Evolutionary conservation across 768 basidiomycete genomes (phyloP).

Genomic region (Phylloporus sp.): DNA sequence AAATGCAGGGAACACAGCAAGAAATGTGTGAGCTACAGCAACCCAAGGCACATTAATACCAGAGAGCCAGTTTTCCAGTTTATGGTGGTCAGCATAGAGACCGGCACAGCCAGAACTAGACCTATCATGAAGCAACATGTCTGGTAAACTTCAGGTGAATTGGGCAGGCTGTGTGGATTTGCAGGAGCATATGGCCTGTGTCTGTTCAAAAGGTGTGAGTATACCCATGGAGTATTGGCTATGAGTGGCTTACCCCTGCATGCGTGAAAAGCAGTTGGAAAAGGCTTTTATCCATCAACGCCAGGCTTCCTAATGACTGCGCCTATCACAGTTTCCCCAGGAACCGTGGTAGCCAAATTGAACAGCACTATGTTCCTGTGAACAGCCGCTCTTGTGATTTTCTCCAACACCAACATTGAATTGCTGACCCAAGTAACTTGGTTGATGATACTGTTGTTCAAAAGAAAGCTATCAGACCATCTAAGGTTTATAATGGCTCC

Average conservation of each 20-base stretch:
- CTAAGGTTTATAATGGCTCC: conserved; percentile 53
- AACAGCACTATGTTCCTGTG: conserved; percentile 80
- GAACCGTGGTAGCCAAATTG: conserved; percentile 39
- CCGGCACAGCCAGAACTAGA: conserved; percentile 15
- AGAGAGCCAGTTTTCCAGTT: conserved; percentile 12
- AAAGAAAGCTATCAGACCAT: conserved; percentile 60
- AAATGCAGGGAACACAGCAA: conserved; percentile 69
- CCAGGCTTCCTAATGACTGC: conserved; percentile 74
- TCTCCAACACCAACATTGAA: conserved; percentile 72
- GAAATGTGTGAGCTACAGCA: conserved; percentile 59
- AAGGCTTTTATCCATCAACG: conserved; percentile 75
- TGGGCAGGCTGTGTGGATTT: too few relatives aligned
- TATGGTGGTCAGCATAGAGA: neutral
- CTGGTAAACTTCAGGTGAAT: too few relatives aligned
- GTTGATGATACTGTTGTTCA: conserved; percentile 64
- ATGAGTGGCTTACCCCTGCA: too few relatives aligned
- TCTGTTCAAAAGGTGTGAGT: too few relatives aligned
- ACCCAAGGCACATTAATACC: conserved; percentile 48
- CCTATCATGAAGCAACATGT: too few relatives aligned
- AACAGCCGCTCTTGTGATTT: conserved; percentile 81
- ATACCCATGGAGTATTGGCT: too few relatives aligned
- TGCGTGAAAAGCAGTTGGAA: too few relatives aligned
- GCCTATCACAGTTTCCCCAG: conserved; percentile 36
- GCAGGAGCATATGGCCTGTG: too few relatives aligned
- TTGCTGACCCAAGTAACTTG: conserved; percentile 89